Conservation (phyloP, 176 grass and related monocot species). For the Pontederia crassipes region DNA sequence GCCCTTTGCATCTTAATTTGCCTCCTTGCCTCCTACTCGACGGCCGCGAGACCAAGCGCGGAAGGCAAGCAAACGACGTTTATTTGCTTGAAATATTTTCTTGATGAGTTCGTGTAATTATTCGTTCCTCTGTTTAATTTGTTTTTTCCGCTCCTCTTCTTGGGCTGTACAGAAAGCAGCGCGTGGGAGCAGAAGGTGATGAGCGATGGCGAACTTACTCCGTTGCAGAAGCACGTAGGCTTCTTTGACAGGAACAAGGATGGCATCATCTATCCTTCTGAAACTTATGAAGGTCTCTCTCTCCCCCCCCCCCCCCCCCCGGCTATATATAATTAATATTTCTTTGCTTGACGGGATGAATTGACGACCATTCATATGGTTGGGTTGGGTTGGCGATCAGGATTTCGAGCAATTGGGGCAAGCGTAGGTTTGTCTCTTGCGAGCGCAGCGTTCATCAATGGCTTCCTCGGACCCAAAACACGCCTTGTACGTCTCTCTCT, state of each 20-base stretch:
- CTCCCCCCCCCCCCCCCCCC: too few species aligned
- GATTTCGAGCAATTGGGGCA: constrained; percentile 12
- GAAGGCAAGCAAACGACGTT: too few species aligned
- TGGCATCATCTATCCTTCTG: constrained; percentile 42
- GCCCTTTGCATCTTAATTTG: too few species aligned
- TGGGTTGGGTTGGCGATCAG: background rate
- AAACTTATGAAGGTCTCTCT: constrained; percentile 41
- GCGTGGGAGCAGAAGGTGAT: background rate
- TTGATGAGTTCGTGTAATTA: too few species aligned
- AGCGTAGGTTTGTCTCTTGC: background rate
- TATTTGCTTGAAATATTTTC: too few species aligned
- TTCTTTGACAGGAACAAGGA: constrained; percentile 71
- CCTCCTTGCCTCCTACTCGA: too few species aligned
- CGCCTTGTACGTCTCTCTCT: background rate
- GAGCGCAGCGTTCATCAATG: background rate
- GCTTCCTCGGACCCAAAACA: constrained; percentile 13
- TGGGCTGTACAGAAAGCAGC: too few species aligned
- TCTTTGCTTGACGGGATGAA: too few species aligned
- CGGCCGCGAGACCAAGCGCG: too few species aligned
- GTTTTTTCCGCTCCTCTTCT: too few species aligned
- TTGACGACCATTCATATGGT: background rate
- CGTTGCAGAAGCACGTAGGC: constrained; percentile 54
- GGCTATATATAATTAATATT: background rate
- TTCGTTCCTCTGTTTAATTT: too few species aligned
- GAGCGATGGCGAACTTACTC: constrained; percentile 33